Percentiles rank a stretch among this genome's conserved stretches.
Evolutionary conservation across 2,329 filamentous ascomycete genomes (phyloP).

Genomic region (Tolypocladium ophioglossoides): DNA sequence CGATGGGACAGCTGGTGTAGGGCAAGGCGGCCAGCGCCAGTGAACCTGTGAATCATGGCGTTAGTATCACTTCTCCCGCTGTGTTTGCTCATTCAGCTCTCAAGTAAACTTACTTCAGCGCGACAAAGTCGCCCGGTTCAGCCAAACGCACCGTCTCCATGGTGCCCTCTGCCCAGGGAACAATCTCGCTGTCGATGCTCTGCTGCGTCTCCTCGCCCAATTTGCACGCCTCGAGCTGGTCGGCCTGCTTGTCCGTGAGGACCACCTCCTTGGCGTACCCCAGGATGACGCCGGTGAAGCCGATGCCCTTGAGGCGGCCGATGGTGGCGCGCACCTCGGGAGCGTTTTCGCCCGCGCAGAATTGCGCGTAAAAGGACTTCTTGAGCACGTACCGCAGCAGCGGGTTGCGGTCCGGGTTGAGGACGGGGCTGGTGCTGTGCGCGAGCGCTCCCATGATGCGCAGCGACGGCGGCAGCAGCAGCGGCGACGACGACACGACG

Average conservation of each 20-base stretch:
- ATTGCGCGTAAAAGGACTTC: slow-evolving; percentile 81
- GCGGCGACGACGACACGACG: slow-evolving; percentile 56
- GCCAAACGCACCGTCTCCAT: slow-evolving; percentile 65
- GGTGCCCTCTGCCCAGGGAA: slow-evolving; percentile 63
- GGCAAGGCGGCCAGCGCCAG: slow-evolving; percentile 67
- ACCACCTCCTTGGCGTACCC: slow-evolving; percentile 79
- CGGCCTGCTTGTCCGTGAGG: slow-evolving; percentile 43
- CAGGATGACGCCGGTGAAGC: slow-evolving; percentile 75
- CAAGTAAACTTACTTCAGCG: slow-evolving; percentile 40
- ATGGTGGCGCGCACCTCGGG: slow-evolving; percentile 59
- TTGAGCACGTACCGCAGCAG: slow-evolving; percentile 61
- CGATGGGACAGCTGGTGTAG: slow-evolving; percentile 55
- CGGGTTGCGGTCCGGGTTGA: slow-evolving; percentile 68
- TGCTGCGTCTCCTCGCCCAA: slow-evolving; percentile 37
- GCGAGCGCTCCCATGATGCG: slow-evolving; percentile 58
- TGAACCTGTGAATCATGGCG: slow-evolving; percentile 44
- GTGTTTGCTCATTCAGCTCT: fast-evolving
- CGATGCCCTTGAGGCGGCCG: slow-evolving; percentile 55
- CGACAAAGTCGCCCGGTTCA: slow-evolving; percentile 49
- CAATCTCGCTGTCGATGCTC: slow-evolving; percentile 48
- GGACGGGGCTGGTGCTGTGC: slow-evolving; percentile 51
- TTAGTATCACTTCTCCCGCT: not conserved
- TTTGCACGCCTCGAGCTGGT: slow-evolving; percentile 30
- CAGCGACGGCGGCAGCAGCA: slow-evolving; percentile 61
- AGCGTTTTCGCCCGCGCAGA: slow-evolving; percentile 72